phyloP scores from a whole-genome alignment of 352 stramenopile species.

The Phytopythium mirpurense region DNA sequence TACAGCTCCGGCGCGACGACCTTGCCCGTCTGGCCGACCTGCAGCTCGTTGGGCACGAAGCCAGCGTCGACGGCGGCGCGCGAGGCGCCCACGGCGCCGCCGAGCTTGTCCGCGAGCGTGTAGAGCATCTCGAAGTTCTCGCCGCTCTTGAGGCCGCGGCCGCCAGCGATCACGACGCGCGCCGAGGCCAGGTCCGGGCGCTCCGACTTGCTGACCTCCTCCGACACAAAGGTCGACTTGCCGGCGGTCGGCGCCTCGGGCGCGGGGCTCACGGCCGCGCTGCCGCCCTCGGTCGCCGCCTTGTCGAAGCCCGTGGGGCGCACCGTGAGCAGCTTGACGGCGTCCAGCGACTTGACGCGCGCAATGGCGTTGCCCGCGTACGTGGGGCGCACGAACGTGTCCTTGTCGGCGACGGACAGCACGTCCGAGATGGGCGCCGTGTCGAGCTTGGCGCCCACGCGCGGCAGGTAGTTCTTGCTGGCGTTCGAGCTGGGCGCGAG shows the following conservation, averaged over 20 bases:
- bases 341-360: conserved; percentile 85
- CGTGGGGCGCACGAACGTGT: conserved; percentile 93
- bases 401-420: conserved; percentile 81
- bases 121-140: conserved; percentile 99
- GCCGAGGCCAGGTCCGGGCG: conserved; percentile 94
- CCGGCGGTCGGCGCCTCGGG: conserved; percentile 45
- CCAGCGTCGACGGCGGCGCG: conserved; percentile 97
- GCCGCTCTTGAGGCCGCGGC: conserved; percentile 95
- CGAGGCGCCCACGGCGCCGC: conserved; percentile 95
- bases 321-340: conserved; percentile 95
- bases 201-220: conserved; percentile 94
- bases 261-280: conserved; percentile 56
- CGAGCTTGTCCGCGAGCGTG: conserved; percentile 96
- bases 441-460: conserved; percentile 93
- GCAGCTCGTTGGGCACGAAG: conserved; percentile 98
- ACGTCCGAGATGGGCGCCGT: conserved; percentile 96
- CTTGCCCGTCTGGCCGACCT: conserved; percentile 99
- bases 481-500: conserved; percentile 94
- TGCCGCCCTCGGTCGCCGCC: conserved; percentile 73
- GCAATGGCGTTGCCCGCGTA: conserved; percentile 87
- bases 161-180: conserved; percentile 94
- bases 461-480: conserved; percentile 96
- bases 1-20: conserved; percentile 98
- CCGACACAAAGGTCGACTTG: conserved; percentile 90
- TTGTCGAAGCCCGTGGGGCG: conserved; percentile 98